Evolutionary conservation across 768 basidiomycete species (phyloP).

Genomic region (Wakefieldia striispora): DNA sequence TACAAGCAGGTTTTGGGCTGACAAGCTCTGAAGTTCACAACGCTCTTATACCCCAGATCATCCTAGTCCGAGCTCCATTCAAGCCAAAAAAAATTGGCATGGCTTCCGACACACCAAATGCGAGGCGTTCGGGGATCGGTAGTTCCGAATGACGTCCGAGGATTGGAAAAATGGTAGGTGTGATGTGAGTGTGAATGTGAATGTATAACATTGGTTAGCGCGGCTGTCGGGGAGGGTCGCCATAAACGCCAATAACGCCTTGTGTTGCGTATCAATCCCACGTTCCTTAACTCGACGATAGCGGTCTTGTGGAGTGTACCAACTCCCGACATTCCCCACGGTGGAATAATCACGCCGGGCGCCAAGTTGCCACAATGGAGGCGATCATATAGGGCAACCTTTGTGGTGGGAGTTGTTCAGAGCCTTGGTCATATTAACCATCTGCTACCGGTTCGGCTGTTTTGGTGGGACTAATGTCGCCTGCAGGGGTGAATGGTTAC

Average conservation of each 20-base stretch:
- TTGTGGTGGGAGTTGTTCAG: neutral
- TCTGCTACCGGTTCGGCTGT: neutral
- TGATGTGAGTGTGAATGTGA: neutral
- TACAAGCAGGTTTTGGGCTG: neutral
- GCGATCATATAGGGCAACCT: neutral
- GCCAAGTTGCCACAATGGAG: constrained; percentile 7
- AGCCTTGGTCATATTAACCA: neutral
- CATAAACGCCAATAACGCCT: constrained; percentile 2
- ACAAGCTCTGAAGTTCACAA: neutral
- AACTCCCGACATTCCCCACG: neutral
- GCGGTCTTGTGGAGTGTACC: neutral
- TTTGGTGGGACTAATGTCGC: neutral
- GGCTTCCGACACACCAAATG: constrained; percentile 14
- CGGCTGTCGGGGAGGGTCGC: neutral
- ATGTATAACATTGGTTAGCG: neutral
- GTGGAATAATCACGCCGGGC: neutral
- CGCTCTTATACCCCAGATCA: constrained; percentile 11
- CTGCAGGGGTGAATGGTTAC: no score
- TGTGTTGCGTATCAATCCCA: neutral
- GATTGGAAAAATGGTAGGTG: neutral
- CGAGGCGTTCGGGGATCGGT: constrained; percentile 9
- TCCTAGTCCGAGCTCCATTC: constrained; percentile 1
- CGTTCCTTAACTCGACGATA: neutral
- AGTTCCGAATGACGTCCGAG: neutral
- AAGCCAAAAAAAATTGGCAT: constrained; percentile 12